phyloP scores from a whole-genome alignment of 2,329 filamentous ascomycete genomes.

The Lachnellula cervina region DNA sequence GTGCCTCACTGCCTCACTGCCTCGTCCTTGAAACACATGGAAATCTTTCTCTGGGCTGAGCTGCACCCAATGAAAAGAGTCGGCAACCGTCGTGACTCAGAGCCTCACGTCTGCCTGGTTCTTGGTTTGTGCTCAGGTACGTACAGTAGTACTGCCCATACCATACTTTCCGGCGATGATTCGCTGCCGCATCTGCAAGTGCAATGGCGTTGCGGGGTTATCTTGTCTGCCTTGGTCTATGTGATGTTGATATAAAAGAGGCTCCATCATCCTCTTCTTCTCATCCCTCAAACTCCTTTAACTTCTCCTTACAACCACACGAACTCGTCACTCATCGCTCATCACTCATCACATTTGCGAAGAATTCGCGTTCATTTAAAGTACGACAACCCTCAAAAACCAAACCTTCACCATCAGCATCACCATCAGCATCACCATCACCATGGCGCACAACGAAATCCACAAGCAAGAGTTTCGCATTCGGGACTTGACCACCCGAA shows the following conservation, averaged over 20 bases:
- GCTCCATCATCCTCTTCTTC: not conserved
- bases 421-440: not conserved
- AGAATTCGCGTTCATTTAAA: not conserved
- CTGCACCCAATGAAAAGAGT: not conserved
- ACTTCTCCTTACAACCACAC: not conserved
- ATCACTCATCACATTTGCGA: not conserved
- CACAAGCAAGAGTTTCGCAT: slow-evolving; percentile 48
- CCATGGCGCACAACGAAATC: slow-evolving; percentile 20
- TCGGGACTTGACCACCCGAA: slow-evolving; percentile 52
- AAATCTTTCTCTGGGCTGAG: too few species aligned
- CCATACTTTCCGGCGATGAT: not conserved
- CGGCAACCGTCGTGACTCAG: not conserved
- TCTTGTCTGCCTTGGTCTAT: not conserved
- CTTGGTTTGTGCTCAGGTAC: too few species aligned
- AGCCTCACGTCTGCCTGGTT: not conserved
- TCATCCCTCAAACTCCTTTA: not conserved
- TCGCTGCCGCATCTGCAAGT: not conserved
- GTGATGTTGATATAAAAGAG: not conserved
- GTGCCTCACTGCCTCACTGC: not conserved
- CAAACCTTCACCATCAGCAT: too few species aligned
- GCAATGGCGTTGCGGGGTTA: not conserved
- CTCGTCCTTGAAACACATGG: not conserved
- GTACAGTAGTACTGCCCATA: too few species aligned
- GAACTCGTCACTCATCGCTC: not conserved
- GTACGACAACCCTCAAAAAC: not conserved